phyloP scores from a whole-genome alignment of 805 yeast genomes.

The Candida sithepensis region DNA sequence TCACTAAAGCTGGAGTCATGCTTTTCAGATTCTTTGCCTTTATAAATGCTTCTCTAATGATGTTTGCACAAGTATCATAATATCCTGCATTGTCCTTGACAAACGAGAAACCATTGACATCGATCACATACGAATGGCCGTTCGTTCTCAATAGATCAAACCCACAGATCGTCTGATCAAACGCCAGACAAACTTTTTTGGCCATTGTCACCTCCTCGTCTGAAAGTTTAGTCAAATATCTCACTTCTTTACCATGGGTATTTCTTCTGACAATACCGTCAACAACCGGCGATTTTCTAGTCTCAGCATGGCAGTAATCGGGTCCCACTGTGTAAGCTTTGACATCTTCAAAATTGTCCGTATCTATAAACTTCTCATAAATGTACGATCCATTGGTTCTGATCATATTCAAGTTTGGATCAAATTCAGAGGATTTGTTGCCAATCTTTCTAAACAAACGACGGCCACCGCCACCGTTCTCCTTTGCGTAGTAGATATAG shows the following conservation, averaged over 20 bases:
- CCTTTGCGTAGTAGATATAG: conserved; percentile 80
- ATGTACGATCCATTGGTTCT: conserved; percentile 89
- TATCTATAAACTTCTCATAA: conserved; percentile 94
- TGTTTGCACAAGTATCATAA: conserved; percentile 78
- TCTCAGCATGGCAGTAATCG: conserved; percentile 92
- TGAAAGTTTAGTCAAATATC: conserved; percentile 79
- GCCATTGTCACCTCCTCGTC: conserved; percentile 82
- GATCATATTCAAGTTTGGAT: conserved; percentile 68
- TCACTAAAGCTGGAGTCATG: conserved; percentile 34
- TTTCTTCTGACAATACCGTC: conserved; percentile 97
- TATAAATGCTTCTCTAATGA: conserved; percentile 69
- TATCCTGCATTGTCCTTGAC: conserved; percentile 88
- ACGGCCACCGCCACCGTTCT: conserved; percentile 97
- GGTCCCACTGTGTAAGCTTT: conserved; percentile 97
- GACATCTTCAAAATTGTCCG: conserved; percentile 97
- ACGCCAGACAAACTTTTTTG: conserved; percentile 62
- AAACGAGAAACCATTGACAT: conserved; percentile 96
- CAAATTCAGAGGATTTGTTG: conserved; percentile 94
- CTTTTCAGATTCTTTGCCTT: conserved; percentile 50
- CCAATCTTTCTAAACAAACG: conserved; percentile 93
- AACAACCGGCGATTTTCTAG: conserved; percentile 98
- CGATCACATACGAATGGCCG: conserved; percentile 89
- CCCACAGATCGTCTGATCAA: conserved; percentile 95
- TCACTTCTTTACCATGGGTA: conserved; percentile 94
- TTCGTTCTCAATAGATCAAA: conserved; percentile 88